These are phyloP conservation scores for Metarhizium album DNA, from an alignment of 2,329 filamentous ascomycete species.

Conservation along the genomic window DNA sequence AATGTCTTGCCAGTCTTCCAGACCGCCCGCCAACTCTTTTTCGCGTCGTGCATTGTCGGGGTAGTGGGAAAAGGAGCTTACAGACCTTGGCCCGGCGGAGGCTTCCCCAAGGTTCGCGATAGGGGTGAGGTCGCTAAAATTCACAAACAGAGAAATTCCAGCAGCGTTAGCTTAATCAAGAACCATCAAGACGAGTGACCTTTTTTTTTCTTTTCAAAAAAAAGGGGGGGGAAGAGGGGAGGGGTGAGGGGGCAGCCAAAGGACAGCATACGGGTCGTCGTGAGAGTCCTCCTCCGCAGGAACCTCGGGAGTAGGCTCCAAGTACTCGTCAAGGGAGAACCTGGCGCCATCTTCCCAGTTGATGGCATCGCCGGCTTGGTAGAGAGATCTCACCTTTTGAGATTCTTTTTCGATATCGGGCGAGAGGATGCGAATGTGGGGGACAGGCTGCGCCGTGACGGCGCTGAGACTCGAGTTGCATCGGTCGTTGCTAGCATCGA, in stretches of 20 bases:
- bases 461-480: conserved; percentile 1
- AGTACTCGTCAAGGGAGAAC: conserved; percentile 36
- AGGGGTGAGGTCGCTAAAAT: conserved; percentile 13
- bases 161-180: not conserved
- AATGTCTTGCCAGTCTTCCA: conserved; percentile 59
- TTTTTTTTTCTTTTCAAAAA: not conserved
- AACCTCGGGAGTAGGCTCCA: conserved; percentile 39
- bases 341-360: conserved; percentile 41
- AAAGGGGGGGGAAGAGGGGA: not conserved
- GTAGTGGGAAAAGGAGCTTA: conserved; percentile 32
- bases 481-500: not conserved
- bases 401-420: conserved; percentile 50
- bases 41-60: conserved; percentile 27
- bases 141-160: not conserved
- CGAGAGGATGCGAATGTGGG: conserved; percentile 42
- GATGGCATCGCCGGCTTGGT: conserved; percentile 44
- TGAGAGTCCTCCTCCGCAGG: conserved; percentile 41
- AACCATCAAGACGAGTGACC: not conserved
- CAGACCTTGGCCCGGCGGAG: conserved; percentile 29
- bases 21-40: conserved; percentile 43
- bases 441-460: conserved; percentile 16
- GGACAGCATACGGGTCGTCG: conserved; percentile 48
- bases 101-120: conserved; percentile 20
- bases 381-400: conserved; percentile 58
- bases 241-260: conserved; percentile 26